Evolutionary conservation across 1,284 basidiomycete species (phyloP).

Genomic region (Marasmius fiardii): DNA sequence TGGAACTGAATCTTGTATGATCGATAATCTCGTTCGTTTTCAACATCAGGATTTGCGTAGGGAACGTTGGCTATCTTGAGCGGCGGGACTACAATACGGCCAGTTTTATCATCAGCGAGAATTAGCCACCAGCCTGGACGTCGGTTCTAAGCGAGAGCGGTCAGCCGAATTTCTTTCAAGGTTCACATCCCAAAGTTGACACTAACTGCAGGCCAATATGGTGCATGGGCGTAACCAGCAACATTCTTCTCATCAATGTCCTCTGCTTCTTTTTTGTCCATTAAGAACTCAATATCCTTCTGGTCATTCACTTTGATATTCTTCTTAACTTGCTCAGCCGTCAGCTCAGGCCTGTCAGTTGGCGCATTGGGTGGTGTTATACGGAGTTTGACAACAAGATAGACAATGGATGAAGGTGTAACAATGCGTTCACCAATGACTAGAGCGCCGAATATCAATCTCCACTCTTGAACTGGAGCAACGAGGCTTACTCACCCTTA

Average conservation of each 20-base stretch:
- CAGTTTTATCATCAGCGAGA: conserved; percentile 87
- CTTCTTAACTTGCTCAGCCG: conserved; percentile 43
- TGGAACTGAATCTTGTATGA: conserved; percentile 94
- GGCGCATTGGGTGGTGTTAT: conserved; percentile 46
- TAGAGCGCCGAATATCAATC: conserved; percentile 25
- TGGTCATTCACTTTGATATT: conserved; percentile 52
- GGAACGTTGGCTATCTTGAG: conserved; percentile 83
- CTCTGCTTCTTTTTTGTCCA: conserved; percentile 60
- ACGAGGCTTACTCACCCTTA: conserved; percentile 62
- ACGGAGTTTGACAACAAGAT: conserved; percentile 82
- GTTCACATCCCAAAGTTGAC: conserved; percentile 6
- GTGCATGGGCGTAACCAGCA: conserved; percentile 80
- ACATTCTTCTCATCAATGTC: conserved; percentile 40
- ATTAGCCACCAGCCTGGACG: conserved; percentile 92
- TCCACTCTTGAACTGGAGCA: not conserved
- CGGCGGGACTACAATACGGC: conserved; percentile 90
- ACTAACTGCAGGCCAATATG: conserved; percentile 78
- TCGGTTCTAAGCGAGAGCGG: conserved; percentile 49
- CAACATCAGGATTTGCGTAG: conserved; percentile 48
- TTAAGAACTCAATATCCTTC: conserved; percentile 68
- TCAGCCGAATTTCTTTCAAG: not conserved
- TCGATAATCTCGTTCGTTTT: conserved; percentile 63
- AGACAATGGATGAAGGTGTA: conserved; percentile 87
- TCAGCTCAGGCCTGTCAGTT: conserved; percentile 27
- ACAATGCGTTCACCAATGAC: conserved; percentile 91